Base-by-base conservation (phyloP, 257 asterid species). In the Phtheirospermum japonicum region DNA sequence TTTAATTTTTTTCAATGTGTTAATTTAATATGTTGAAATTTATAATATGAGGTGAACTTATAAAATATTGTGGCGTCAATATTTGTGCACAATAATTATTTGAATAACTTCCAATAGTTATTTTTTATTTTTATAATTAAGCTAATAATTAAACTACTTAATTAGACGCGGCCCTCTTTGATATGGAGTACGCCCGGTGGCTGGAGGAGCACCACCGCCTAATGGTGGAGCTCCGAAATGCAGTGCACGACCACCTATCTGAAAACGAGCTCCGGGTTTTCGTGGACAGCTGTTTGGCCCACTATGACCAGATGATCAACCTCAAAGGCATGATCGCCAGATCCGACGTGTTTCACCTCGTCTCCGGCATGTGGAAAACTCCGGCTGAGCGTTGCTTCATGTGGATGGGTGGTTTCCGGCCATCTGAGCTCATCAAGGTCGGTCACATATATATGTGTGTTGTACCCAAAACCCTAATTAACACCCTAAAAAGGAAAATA, bases 361-460 rank as follows among this genome's bases (percentile, higher is more conserved):
- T 86, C 64, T 84, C 95, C 54, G 98, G 98, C 76, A 74, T 66
- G 68, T 92, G 97, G 95, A 88, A 80, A 69, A 81, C 98, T 20
- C 98, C 98, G 4, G 95, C 95, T 0, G 98, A 92, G 66, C 80
- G 98, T 0, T 89, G 95, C 74, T 88, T 86, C 79, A 70, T 88
- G 77, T 92, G 98, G 98, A 58, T 92, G 8, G 98, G 98, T 0
- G 98, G 85, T 40, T 83, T 89, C 75, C 88, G 97, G 11, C 97
- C 98, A 2, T 88, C 98, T 0, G 85, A 86, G 50, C 63, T 92
- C 79, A 82, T 89, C 53, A 92, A 88, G 94, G 98, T 90, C 6
- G 3, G 42, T 23, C 6, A 30, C 5, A 6, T 56, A 7, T 39
- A 49, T 30, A 36, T 39, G 57, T 11, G 5, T 5, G 16, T 33